A percentile compares a stretch with the other conserved stretches of the same genome.
Evolutionary conservation across 2,329 filamentous ascomycete genomes (phyloP).

Genomic region (Didymosphaeria variabile): DNA sequence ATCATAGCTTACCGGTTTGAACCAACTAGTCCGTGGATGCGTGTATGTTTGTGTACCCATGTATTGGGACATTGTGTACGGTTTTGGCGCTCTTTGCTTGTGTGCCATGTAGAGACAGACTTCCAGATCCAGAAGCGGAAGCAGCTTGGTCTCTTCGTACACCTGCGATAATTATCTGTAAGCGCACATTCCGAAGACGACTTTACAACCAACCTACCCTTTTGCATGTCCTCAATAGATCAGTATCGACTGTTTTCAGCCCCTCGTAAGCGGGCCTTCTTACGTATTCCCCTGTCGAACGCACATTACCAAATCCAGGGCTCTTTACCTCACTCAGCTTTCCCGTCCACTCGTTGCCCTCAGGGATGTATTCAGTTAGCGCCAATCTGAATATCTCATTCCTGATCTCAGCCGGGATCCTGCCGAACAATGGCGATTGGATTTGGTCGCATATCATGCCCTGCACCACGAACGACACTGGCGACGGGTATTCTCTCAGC

Average conservation of each 20-base stretch:
- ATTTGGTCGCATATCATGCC: constrained; percentile 15
- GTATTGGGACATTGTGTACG: constrained; percentile 2
- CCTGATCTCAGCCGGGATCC: constrained; percentile 30
- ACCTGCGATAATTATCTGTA: not conserved
- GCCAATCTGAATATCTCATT: constrained; percentile 34
- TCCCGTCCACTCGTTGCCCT: constrained; percentile 17
- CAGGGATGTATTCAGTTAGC: constrained; percentile 25
- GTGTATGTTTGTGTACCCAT: not conserved
- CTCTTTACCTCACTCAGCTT: constrained; percentile 22
- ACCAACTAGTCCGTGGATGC: constrained; percentile 8
- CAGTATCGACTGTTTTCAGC: constrained; percentile 33
- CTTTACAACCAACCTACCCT: constrained; percentile 32
- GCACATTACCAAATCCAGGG: constrained; percentile 27
- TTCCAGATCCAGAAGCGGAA: constrained; percentile 10
- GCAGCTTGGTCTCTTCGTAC: constrained; percentile 8
- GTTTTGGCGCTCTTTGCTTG: constrained; percentile 3
- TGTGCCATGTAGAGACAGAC: constrained; percentile 9
- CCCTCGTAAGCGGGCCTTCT: constrained; percentile 33
- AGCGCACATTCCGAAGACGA: not conserved
- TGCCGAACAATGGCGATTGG: constrained; percentile 31
- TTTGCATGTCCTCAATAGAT: constrained; percentile 47
- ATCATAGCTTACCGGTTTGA: not conserved
- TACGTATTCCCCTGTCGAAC: not conserved
- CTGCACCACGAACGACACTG: constrained; percentile 1
- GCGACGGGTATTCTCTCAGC: not conserved